Conservation (phyloP, 2,329 filamentous ascomycete genomes). For the Pseudogymnoascus sp. region DNA sequence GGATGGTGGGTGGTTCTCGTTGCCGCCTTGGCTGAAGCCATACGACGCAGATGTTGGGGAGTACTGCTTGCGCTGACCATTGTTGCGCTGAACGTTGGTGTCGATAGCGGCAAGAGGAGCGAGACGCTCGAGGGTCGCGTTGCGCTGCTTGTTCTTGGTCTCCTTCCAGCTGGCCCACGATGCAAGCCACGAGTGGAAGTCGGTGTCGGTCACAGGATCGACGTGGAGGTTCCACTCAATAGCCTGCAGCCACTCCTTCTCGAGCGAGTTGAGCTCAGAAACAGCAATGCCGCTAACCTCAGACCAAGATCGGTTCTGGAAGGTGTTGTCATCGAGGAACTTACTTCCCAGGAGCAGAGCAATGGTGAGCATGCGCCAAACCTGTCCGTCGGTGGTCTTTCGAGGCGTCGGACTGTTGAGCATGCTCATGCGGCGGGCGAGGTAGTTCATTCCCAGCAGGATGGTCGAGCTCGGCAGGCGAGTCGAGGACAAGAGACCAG, state of each 20-base stretch:
- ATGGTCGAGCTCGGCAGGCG: constrained; percentile 66
- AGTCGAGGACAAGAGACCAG: constrained; percentile 64
- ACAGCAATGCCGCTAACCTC: constrained; percentile 69
- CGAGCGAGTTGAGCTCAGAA: constrained; percentile 58
- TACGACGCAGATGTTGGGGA: constrained; percentile 40
- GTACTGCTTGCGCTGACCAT: constrained; percentile 39
- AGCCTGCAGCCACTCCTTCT: constrained; percentile 60
- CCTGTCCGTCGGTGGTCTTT: constrained; percentile 44
- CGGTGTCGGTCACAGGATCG: constrained; percentile 54
- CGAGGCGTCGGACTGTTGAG: constrained; percentile 38
- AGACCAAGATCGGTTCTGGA: constrained; percentile 72
- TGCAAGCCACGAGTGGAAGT: constrained; percentile 56
- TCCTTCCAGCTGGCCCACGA: constrained; percentile 59
- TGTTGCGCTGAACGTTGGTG: constrained; percentile 51
- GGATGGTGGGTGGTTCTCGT: constrained; percentile 25
- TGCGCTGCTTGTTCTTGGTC: constrained; percentile 34
- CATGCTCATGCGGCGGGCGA: constrained; percentile 57
- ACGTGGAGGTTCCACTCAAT: constrained; percentile 65
- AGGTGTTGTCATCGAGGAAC: constrained; percentile 72
- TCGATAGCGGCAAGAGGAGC: constrained; percentile 44
- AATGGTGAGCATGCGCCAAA: constrained; percentile 64
- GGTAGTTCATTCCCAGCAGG: constrained; percentile 61
- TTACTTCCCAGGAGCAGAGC: constrained; percentile 66
- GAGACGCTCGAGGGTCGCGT: constrained; percentile 32
- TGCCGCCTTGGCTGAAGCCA: constrained; percentile 41